phyloP scores from a whole-genome alignment of 2,329 filamentous ascomycete species.

The Talaromyces pinophilus region DNA sequence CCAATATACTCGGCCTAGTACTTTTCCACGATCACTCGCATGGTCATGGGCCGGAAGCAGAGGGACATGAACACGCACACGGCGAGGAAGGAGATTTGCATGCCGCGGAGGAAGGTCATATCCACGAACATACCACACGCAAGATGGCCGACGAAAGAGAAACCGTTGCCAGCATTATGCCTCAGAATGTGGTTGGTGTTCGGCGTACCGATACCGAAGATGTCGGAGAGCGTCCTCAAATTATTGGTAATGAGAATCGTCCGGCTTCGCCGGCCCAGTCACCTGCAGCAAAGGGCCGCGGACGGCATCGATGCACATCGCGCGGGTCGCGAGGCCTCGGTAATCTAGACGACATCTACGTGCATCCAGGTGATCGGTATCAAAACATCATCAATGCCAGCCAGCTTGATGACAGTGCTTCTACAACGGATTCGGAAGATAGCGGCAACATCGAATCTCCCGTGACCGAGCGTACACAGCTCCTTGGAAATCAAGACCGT shows the following conservation, averaged over 20 bases:
- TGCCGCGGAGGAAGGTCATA: slow-evolving; percentile 42
- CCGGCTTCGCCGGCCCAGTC: slow-evolving; percentile 26
- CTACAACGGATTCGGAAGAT: slow-evolving; percentile 53
- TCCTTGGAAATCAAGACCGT: slow-evolving; percentile 47
- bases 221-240: slow-evolving; percentile 20
- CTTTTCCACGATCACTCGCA: slow-evolving; percentile 94
- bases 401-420: slow-evolving; percentile 51
- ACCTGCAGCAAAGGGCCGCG: slow-evolving; percentile 29
- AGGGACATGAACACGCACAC: slow-evolving; percentile 58
- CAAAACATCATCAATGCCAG: slow-evolving; percentile 89
- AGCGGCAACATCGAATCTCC: slow-evolving; percentile 56
- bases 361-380: slow-evolving; percentile 86
- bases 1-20: slow-evolving; percentile 84
- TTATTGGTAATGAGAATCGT: slow-evolving; percentile 14
- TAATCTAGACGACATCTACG: slow-evolving; percentile 69
- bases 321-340: slow-evolving; percentile 51
- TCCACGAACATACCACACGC: slow-evolving; percentile 38
- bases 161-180: slow-evolving; percentile 62
- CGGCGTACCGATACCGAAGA: slow-evolving; percentile 38
- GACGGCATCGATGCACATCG: slow-evolving; percentile 30
- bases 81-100: slow-evolving; percentile 52
- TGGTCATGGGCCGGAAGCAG: slow-evolving; percentile 59
- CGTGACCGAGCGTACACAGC: slow-evolving; percentile 47
- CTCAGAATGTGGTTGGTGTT: slow-evolving; percentile 61
- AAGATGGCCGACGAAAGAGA: slow-evolving; percentile 59